A percentile compares a stretch with the other conserved stretches of the same genome.
phyloP scores from a whole-genome alignment of 2,329 filamentous ascomycete genomes.

The Meredithiella fracta region DNA sequence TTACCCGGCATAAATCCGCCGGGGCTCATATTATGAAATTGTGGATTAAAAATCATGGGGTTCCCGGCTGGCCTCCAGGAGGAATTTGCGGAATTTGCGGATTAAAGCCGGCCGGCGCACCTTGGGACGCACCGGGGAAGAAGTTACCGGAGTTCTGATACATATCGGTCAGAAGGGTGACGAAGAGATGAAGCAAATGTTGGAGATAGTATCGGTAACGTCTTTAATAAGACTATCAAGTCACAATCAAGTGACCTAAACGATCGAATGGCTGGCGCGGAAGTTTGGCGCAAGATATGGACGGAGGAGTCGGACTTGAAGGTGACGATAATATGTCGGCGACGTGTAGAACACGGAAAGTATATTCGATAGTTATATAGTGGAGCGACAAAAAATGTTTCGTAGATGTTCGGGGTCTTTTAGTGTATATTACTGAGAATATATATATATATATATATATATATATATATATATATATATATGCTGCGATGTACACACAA shows the following conservation, averaged over 20 bases:
- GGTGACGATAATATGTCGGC: not conserved
- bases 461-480: too few relatives aligned
- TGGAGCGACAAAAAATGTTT: too few relatives aligned
- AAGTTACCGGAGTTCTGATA: constrained; percentile 12
- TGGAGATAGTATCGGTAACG: not conserved
- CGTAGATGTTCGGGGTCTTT: too few relatives aligned
- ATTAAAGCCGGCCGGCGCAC: constrained; percentile 10
- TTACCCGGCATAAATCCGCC: constrained; percentile 33
- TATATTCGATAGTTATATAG: not conserved
- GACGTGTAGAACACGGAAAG: not conserved
- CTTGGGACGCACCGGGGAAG: constrained; percentile 10
- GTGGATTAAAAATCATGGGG: constrained; percentile 13
- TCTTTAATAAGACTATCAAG: not conserved
- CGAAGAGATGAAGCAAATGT: not conserved
- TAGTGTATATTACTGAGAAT: too few relatives aligned
- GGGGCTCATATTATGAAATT: constrained; percentile 26
- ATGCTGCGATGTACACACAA: too few relatives aligned
- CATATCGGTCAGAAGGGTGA: not conserved
- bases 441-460: too few relatives aligned
- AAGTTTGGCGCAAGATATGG: not conserved
- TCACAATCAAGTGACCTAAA: not conserved
- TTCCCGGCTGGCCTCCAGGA: constrained; percentile 10
- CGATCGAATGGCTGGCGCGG: not conserved
- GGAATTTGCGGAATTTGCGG: constrained; percentile 13
- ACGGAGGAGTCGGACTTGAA: not conserved